Percentiles rank a stretch among this genome's conserved stretches.
These are phyloP conservation scores for Microstegium vimineum DNA, from an alignment of 176 grass and related monocot genomes.

Conservation along the genomic window DNA sequence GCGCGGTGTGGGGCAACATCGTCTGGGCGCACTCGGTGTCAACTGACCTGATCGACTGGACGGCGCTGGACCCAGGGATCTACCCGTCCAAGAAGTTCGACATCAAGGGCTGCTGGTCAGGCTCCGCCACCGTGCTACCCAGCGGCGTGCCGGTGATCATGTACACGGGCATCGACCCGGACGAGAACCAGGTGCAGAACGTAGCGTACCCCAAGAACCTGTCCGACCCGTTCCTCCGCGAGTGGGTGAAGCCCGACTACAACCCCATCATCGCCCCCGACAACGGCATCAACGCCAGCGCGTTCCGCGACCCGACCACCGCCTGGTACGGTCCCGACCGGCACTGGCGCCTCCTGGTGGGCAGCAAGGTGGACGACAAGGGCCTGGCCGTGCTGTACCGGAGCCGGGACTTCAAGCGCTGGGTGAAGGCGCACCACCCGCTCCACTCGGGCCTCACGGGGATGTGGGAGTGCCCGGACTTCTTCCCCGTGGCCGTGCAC, in stretches of 20 bases:
- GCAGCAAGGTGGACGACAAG: slow-evolving; percentile 43
- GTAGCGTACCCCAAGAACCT: slow-evolving; percentile 62
- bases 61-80: slow-evolving; percentile 43
- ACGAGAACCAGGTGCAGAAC: slow-evolving; percentile 57
- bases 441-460: slow-evolving; percentile 52
- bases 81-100: slow-evolving; percentile 59
- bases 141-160: slow-evolving; percentile 40
- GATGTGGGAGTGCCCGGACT: slow-evolving; percentile 97
- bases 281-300: slow-evolving; percentile 42
- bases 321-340: slow-evolving; percentile 56
- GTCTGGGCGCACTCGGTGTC: slow-evolving; percentile 81
- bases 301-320: slow-evolving; percentile 71
- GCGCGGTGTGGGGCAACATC: slow-evolving; percentile 63
- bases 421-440: slow-evolving; percentile 45
- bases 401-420: slow-evolving; percentile 62
- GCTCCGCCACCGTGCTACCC: slow-evolving; percentile 61
- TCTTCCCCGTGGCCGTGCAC: slow-evolving; percentile 56
- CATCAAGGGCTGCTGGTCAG: slow-evolving; percentile 62
- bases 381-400: slow-evolving; percentile 59
- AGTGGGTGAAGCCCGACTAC: slow-evolving; percentile 74
- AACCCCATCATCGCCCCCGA: slow-evolving; percentile 57
- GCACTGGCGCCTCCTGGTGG: slow-evolving; percentile 50
- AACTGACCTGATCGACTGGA: slow-evolving; percentile 71
- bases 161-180: slow-evolving; percentile 70
- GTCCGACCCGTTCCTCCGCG: slow-evolving; percentile 56